Evolutionary conservation across 2,329 filamentous ascomycete species (phyloP).

Genomic region (Sporothrix sp.): DNA sequence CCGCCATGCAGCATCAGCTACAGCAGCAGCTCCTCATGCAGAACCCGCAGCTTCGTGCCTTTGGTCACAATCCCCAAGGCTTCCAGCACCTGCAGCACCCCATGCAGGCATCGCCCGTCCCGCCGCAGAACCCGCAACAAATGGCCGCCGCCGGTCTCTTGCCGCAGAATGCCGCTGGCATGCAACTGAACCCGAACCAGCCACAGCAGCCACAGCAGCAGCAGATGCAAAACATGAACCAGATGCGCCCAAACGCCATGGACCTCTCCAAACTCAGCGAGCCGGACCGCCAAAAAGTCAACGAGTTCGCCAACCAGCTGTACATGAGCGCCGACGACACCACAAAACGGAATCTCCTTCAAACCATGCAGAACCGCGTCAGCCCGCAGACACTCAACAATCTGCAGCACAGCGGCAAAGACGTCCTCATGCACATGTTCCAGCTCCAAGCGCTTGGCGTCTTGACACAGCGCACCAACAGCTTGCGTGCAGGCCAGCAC

Average conservation of each 20-base stretch:
- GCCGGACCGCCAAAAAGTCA: conserved; percentile 36
- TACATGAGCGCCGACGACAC: conserved; percentile 33
- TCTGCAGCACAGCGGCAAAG: conserved; percentile 35
- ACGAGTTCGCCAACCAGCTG: conserved; percentile 35
- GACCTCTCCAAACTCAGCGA: conserved; percentile 32
- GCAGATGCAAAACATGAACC: conserved; percentile 27
- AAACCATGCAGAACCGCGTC: conserved; percentile 30
- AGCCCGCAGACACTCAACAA: conserved; percentile 33
- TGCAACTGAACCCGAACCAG: conserved; percentile 34
- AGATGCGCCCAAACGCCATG: conserved; percentile 24
- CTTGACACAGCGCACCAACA: conserved; percentile 20
- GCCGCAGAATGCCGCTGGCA: conserved; percentile 19
- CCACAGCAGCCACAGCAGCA: conserved; percentile 22
- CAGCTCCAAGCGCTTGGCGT: conserved; percentile 31
- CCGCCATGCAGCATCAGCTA: conserved; percentile 21
- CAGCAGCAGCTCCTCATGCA: conserved; percentile 39
- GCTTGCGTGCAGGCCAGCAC: conserved; percentile 21
- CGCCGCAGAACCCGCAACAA: conserved; percentile 34
- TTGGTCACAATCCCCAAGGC: conserved; percentile 35
- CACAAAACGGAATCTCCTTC: conserved; percentile 34
- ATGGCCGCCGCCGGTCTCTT: conserved; percentile 33
- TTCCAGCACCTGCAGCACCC: conserved; percentile 51
- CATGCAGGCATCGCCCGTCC: conserved; percentile 46
- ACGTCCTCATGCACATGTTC: conserved; percentile 41
- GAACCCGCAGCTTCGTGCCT: conserved; percentile 1